Evolutionary conservation across 2,329 filamentous ascomycete species (phyloP).

Genomic region (Elsinoe perseae): DNA sequence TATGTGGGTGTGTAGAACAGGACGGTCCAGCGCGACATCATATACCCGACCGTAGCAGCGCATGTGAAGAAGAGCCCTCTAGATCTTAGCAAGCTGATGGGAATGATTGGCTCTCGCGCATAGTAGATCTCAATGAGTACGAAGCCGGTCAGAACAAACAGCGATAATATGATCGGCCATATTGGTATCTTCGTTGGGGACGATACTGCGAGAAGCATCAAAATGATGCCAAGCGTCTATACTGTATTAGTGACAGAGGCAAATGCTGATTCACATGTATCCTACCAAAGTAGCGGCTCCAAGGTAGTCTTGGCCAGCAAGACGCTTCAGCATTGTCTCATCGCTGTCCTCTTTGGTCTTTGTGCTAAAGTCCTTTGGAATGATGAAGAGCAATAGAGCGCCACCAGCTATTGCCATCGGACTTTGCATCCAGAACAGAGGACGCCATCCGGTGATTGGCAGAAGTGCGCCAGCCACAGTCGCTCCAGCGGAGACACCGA

Average conservation of each 20-base stretch:
- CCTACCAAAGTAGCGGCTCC: slow-evolving; percentile 60
- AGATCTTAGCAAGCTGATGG: slow-evolving; percentile 60
- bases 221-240: slow-evolving; percentile 57
- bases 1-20: slow-evolving; percentile 77
- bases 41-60: slow-evolving; percentile 64
- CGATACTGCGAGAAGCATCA: slow-evolving; percentile 64
- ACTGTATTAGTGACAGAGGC: background rate
- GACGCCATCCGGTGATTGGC: slow-evolving; percentile 60
- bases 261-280: background rate
- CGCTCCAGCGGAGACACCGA: slow-evolving; percentile 63
- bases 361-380: slow-evolving; percentile 45
- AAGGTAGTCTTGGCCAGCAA: slow-evolving; percentile 64
- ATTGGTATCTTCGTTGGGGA: slow-evolving; percentile 53
- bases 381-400: slow-evolving; percentile 54
- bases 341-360: slow-evolving; percentile 28
- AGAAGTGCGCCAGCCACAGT: slow-evolving; percentile 61
- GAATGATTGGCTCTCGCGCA: slow-evolving; percentile 65
- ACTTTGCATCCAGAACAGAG: slow-evolving; percentile 65
- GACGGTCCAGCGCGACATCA: slow-evolving; percentile 73
- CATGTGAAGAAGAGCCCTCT: slow-evolving; percentile 66
- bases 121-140: slow-evolving; percentile 56
- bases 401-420: slow-evolving; percentile 57
- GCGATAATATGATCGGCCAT: slow-evolving; percentile 53
- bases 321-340: slow-evolving; percentile 42
- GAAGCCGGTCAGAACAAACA: slow-evolving; percentile 50